Percentiles rank a stretch among this genome's conserved stretches.
Conservation (phyloP, 208 protist genomes). For the Trypanosoma platydactyli region DNA sequence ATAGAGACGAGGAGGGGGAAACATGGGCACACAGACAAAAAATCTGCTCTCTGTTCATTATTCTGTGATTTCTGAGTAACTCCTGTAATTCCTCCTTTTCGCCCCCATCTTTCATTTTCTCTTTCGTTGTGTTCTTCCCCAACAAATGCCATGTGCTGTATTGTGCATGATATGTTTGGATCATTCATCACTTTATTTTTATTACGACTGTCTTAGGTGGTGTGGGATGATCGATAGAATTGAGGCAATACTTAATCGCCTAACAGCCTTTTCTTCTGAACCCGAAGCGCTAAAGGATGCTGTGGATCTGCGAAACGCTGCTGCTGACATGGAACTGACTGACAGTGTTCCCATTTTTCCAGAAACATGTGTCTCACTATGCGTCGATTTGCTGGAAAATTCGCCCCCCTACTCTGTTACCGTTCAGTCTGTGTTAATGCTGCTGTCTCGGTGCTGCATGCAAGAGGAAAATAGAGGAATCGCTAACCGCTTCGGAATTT, state of each 20-base stretch:
- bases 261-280: constrained; percentile 38
- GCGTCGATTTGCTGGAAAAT: constrained; percentile 56
- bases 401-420: constrained; percentile 25
- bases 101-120: not conserved
- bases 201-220: not conserved
- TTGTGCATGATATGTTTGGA: not conserved
- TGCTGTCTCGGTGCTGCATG: constrained; percentile 66
- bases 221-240: constrained; percentile 26
- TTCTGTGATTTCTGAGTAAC: not conserved
- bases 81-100: not conserved
- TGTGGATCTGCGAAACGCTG: constrained; percentile 40
- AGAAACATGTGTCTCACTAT: constrained; percentile 50
- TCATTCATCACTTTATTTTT: not conserved
- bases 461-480: constrained; percentile 60
- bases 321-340: constrained; percentile 28
- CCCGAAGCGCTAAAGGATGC: constrained; percentile 14
- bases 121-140: not conserved
- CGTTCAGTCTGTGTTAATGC: constrained; percentile 39
- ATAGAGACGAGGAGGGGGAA: too few species aligned
- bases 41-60: too few species aligned
- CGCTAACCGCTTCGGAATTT: constrained; percentile 54
- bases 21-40: too few species aligned
- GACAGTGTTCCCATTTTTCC: constrained; percentile 40
- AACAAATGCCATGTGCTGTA: not conserved
- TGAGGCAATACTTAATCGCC: constrained; percentile 40